Evolutionary conservation across 768 basidiomycete genomes (phyloP), one percentile per base, ranked within the genome.

Genomic region (Boletus sp.): DNA sequence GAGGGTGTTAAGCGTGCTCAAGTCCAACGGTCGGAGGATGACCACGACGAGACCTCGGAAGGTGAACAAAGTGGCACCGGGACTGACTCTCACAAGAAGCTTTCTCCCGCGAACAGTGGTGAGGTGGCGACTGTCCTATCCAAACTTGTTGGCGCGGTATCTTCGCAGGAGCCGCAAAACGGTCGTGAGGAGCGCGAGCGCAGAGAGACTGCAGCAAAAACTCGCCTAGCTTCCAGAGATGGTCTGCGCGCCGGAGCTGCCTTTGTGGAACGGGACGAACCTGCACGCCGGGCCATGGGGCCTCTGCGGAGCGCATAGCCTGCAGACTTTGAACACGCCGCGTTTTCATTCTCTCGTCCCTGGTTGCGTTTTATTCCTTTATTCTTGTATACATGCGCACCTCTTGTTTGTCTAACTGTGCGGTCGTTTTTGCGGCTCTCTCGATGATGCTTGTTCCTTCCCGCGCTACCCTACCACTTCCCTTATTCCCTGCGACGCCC

Each of bases 221-320:
- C 29, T 5, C 67, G 65, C 10, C 42, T 70, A 3, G 69, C 57
- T 23, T 32, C 56, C 33, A 61, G 42, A 35, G 63, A 70, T 23
- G 70, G 70, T 17, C 61, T 70, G 1, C 70, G 69, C 2, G 66
- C 70, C 1, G 69, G 69, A 5, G 70, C 69, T 19, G 43, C 70
- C 30, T 47, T 61, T 29, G 13, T 57, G 0, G 69, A 72, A 32
- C 62, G 63, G 39, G 70, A 70, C 30, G 64, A 67, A 34, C 70
- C 69, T 25, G 58, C 54, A 15, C 65, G 69, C 29, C 51, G 69
- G 17, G 69, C 69, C n/a, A 57, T 70, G 56, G 70, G 69, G 6
- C 70, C 69, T 23, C 39, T 42, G 29, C 64, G 66, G 34, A 61
- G 62, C 17, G 44, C 57, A 41, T 67, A 61, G 34, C 34, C 13